Evolutionary conservation across 1,284 basidiomycete genomes (phyloP).

Genomic region (Apiotrichum montevideense): DNA sequence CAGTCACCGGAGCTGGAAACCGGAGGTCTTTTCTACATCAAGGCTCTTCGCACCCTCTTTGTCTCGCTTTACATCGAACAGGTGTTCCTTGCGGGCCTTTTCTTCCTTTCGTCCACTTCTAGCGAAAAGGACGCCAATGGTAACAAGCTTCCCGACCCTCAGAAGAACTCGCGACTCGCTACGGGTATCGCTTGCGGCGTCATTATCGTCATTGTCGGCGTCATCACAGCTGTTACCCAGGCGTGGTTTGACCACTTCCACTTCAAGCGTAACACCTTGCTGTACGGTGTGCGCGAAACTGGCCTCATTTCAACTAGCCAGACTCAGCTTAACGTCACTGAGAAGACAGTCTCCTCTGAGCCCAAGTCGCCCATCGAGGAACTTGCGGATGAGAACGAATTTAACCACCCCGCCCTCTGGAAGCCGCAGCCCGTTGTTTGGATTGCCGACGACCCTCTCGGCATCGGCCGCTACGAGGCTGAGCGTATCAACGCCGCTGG

Average conservation of each 20-base stretch:
- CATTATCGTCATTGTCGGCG: conserved; percentile 39
- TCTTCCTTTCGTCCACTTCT: conserved; percentile 41
- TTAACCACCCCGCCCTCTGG: conserved; percentile 48
- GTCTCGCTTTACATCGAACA: conserved; percentile 43
- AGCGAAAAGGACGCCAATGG: conserved; percentile 14
- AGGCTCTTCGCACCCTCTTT: conserved; percentile 45
- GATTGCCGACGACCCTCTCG: conserved; percentile 44
- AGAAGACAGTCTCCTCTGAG: conserved; percentile 18
- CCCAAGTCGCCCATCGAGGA: conserved; percentile 20
- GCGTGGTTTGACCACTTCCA: conserved; percentile 40
- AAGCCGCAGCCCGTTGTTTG: conserved; percentile 46
- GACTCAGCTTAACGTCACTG: conserved; percentile 18
- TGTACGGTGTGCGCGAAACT: conserved; percentile 18
- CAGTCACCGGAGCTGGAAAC: conserved; percentile 45
- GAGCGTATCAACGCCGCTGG: conserved; percentile 37
- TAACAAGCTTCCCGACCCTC: background rate
- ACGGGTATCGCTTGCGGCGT: conserved; percentile 42
- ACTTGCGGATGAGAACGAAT: conserved; percentile 36
- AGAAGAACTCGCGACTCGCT: conserved; percentile 17
- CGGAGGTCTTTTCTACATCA: conserved; percentile 47
- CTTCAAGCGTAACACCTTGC: conserved; percentile 34
- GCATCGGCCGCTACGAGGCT: conserved; percentile 40
- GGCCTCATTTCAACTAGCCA: conserved; percentile 10
- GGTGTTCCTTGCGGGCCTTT: conserved; percentile 43
- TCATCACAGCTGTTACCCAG: conserved; percentile 37